Evolutionary conservation across 192 early-diverging fungal genomes (phyloP).

Genomic region (Pilaira anomala): DNA sequence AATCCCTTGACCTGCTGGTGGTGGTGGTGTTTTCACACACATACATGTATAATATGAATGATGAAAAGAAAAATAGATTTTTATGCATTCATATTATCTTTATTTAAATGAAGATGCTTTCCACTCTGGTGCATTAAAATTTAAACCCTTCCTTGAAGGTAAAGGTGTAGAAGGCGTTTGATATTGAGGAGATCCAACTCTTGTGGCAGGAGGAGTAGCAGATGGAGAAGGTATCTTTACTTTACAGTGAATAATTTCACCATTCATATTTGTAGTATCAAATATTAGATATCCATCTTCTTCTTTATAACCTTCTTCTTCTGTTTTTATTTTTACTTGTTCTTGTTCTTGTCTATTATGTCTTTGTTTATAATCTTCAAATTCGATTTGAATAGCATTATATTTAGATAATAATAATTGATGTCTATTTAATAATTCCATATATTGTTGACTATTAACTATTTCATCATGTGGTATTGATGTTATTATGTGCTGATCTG

Average conservation of each 20-base stretch:
- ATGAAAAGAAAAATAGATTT: too few species aligned
- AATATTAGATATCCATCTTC: constrained; percentile 21
- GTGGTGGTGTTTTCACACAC: too few species aligned
- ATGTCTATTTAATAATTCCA: background rate
- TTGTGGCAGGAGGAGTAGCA: constrained; percentile 13
- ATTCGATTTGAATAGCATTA: background rate
- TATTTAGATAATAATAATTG: background rate
- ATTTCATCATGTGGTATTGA: background rate
- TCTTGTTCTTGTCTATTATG: background rate
- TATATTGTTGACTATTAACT: background rate
- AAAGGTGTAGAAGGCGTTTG: background rate
- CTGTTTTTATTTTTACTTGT: background rate
- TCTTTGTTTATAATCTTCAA: background rate
- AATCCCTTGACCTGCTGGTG: too few species aligned
- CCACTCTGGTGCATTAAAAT: constrained; percentile 25
- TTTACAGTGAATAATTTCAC: constrained; percentile 18
- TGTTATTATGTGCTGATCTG: background rate
- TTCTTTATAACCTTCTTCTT: constrained; percentile 1
- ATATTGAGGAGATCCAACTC: constrained; percentile 14
- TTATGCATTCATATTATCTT: background rate
- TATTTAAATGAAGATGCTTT: background rate
- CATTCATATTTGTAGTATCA: constrained; percentile 15
- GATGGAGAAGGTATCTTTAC: constrained; percentile 16
- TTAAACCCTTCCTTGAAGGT: constrained; percentile 16
- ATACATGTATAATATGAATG: too few species aligned